phyloP scores from a whole-genome alignment of 352 stramenopile genomes.

The Phytopythium helicoides region DNA sequence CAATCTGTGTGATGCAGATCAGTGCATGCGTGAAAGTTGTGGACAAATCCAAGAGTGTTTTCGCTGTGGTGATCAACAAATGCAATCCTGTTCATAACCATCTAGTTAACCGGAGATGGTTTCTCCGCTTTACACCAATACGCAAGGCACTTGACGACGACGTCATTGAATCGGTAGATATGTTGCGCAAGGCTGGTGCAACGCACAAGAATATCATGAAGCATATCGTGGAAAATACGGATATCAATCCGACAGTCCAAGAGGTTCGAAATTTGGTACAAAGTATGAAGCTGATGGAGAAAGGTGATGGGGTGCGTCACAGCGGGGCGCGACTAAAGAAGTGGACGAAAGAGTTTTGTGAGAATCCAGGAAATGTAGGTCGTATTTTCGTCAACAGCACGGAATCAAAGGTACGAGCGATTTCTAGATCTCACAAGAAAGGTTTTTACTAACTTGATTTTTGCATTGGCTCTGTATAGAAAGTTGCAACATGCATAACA shows the following conservation, averaged over 20 bases:
- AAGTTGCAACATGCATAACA: constrained; percentile 14
- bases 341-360: constrained; percentile 13
- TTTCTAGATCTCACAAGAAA: constrained; percentile 2
- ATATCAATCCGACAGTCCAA: not conserved
- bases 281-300: not conserved
- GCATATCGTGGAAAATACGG: not conserved
- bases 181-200: not conserved
- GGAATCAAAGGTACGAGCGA: constrained; percentile 3
- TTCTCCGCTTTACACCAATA: not conserved
- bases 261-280: not conserved
- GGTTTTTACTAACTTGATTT: constrained; percentile 4
- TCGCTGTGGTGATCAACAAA: not conserved
- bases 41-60: not conserved
- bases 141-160: not conserved
- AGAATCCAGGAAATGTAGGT: constrained; percentile 12
- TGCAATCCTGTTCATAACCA: not conserved
- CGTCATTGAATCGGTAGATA: not conserved
- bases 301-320: not conserved
- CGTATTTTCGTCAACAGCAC: constrained; percentile 10
- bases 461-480: constrained; percentile 13
- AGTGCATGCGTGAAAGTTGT: not conserved
- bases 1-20: not conserved
- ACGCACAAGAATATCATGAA: not conserved
- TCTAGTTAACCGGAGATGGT: not conserved
- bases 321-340: constrained; percentile 4